phyloP scores from a whole-genome alignment of 306 rosid species.

The Cucumis melo region DNA sequence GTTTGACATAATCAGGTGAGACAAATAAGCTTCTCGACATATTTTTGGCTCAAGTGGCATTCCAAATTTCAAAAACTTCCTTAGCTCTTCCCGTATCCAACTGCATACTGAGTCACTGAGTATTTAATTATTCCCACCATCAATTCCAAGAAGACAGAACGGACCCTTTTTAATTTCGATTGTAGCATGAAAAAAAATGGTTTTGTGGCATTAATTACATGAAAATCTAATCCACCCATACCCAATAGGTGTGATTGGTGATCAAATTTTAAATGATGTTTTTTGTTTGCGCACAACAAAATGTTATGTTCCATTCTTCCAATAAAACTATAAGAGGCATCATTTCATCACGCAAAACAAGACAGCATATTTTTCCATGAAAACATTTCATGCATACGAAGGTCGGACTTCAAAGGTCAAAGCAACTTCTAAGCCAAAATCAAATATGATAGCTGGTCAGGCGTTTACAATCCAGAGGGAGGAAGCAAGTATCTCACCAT shows the following conservation, averaged over 20 bases:
- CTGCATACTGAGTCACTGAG: not conserved
- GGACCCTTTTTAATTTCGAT: not conserved
- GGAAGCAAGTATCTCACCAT: conserved; percentile 34
- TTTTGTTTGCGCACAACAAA: not conserved
- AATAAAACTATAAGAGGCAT: not conserved
- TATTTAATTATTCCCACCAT: not conserved
- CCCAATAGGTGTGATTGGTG: not conserved
- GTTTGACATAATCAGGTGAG: not conserved
- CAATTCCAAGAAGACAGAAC: not conserved
- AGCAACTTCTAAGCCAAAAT: not conserved
- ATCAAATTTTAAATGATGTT: not conserved
- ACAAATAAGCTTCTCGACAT: not conserved
- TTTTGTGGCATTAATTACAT: not conserved
- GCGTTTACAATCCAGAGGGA: not conserved
- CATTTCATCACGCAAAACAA: not conserved
- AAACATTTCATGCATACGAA: not conserved
- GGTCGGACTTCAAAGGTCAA: not conserved
- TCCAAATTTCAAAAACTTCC: not conserved
- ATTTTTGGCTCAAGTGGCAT: not conserved
- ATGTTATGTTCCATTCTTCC: not conserved
- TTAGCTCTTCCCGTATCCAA: not conserved
- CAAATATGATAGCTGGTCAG: not conserved
- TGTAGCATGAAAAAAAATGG: not conserved
- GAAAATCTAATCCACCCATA: not conserved
- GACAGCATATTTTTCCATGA: not conserved